These are phyloP conservation scores for Dimargaris xerosporica DNA, from an alignment of 192 early-diverging fungal species.

Conservation along the genomic window DNA sequence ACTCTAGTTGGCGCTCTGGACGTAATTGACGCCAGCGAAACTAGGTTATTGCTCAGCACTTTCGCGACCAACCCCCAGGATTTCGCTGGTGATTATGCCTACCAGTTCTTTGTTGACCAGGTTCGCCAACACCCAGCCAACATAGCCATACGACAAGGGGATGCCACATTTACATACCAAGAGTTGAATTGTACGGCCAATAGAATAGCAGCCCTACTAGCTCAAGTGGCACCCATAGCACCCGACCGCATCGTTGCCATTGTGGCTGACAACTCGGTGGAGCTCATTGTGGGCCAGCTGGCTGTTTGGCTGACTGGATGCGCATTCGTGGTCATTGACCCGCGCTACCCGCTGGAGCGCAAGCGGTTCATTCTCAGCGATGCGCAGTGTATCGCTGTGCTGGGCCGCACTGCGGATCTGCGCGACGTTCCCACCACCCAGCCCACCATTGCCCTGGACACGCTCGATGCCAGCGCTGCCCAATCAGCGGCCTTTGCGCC, in stretches of 20 bases:
- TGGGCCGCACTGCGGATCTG: too few relatives aligned
- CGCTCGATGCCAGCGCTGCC: background rate
- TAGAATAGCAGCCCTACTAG: background rate
- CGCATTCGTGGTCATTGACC: too few relatives aligned
- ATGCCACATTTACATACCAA: background rate
- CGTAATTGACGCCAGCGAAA: too few relatives aligned
- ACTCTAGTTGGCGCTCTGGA: too few relatives aligned
- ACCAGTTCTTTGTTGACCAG: too few relatives aligned
- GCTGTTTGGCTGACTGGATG: background rate
- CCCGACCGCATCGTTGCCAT: background rate
- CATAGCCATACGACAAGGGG: background rate
- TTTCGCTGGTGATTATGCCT: too few relatives aligned
- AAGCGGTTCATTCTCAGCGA: too few relatives aligned
- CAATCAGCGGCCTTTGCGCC: background rate
- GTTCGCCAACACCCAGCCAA: background rate
- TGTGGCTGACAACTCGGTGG: background rate
- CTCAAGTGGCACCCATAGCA: background rate
- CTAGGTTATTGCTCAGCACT: too few relatives aligned
- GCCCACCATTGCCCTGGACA: background rate
- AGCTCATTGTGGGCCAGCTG: background rate
- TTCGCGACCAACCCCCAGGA: too few relatives aligned
- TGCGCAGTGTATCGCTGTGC: too few relatives aligned
- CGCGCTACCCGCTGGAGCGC: too few relatives aligned
- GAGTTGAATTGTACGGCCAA: background rate
- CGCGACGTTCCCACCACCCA: too few relatives aligned